A percentile compares a stretch with the other conserved stretches of the same genome.
phyloP scores from a whole-genome alignment of 805 yeast species.

The Ogataea methylovora region DNA sequence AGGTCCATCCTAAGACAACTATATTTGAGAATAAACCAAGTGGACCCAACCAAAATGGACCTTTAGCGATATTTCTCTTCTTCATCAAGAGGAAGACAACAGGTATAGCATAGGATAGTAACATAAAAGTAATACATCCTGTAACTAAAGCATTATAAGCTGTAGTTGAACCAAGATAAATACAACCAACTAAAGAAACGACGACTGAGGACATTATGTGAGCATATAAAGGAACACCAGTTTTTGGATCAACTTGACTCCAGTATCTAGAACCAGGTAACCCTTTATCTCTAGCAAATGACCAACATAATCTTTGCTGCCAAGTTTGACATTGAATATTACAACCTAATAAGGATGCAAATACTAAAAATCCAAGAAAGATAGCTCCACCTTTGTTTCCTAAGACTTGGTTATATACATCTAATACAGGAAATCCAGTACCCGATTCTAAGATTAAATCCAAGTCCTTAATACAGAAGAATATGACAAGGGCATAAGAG shows the following conservation, averaged over 20 bases:
- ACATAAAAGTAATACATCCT: conserved; percentile 52
- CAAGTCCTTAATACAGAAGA: conserved; percentile 49
- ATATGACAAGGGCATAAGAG: conserved; percentile 45
- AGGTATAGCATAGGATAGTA: conserved; percentile 53
- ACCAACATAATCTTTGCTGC: conserved; percentile 64
- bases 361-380: conserved; percentile 39
- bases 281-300: conserved; percentile 61
- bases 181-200: conserved; percentile 49
- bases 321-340: conserved; percentile 57
- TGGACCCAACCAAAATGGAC: conserved; percentile 62
- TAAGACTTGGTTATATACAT: conserved; percentile 54
- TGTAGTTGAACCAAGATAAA: conserved; percentile 58
- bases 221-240: conserved; percentile 54
- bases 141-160: conserved; percentile 61
- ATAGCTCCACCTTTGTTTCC: conserved; percentile 47
- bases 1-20: conserved; percentile 48
- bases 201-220: conserved; percentile 46
- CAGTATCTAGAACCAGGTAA: conserved; percentile 47
- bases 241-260: conserved; percentile 36
- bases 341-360: conserved; percentile 50
- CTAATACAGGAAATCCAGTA: conserved; percentile 59
- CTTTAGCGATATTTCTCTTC: conserved; percentile 50
- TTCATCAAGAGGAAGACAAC: conserved; percentile 35
- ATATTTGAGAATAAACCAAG: conserved; percentile 44
- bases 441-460: conserved; percentile 38